Conservation (phyloP, 306 rosid genomes). For the Cicer yamashitae region DNA sequence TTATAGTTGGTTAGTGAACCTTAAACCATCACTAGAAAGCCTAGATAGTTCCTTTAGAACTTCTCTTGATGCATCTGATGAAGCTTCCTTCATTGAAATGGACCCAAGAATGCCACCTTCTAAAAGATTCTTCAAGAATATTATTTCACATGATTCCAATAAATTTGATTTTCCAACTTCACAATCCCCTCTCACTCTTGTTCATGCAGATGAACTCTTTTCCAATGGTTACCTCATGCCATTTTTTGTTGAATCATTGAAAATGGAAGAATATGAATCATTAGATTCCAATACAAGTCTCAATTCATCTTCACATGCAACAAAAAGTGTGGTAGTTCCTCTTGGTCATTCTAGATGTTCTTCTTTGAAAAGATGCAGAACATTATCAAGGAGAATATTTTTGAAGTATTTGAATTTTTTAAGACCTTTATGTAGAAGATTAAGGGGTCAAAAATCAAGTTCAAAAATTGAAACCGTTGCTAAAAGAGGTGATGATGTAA, state of each 20-base stretch:
- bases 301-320: constrained; percentile 53
- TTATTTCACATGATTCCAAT: constrained; percentile 74
- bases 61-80: constrained; percentile 83
- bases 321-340: constrained; percentile 43
- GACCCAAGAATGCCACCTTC: constrained; percentile 96
- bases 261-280: constrained; percentile 61
- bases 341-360: constrained; percentile 56
- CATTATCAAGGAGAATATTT: constrained; percentile 68
- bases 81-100: constrained; percentile 96
- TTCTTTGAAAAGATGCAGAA: constrained; percentile 73
- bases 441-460: constrained; percentile 60
- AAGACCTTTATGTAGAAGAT: constrained; percentile 68
- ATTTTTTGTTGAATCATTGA: constrained; percentile 69
- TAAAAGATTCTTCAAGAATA: constrained; percentile 74
- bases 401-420: constrained; percentile 79
- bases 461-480: constrained; percentile 54
- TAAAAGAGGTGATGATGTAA: constrained; percentile 57
- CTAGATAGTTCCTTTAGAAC: constrained; percentile 65
- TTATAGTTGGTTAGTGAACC: constrained; percentile 93
- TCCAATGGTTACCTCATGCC: constrained; percentile 91
- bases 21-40: constrained; percentile 83
- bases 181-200: constrained; percentile 67
- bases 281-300: constrained; percentile 51
- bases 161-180: constrained; percentile 84
- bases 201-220: constrained; percentile 94